These are phyloP conservation scores for Rhizomucor miehei DNA, from an alignment of 371 early-diverging fungal species.

Conservation along the genomic window DNA sequence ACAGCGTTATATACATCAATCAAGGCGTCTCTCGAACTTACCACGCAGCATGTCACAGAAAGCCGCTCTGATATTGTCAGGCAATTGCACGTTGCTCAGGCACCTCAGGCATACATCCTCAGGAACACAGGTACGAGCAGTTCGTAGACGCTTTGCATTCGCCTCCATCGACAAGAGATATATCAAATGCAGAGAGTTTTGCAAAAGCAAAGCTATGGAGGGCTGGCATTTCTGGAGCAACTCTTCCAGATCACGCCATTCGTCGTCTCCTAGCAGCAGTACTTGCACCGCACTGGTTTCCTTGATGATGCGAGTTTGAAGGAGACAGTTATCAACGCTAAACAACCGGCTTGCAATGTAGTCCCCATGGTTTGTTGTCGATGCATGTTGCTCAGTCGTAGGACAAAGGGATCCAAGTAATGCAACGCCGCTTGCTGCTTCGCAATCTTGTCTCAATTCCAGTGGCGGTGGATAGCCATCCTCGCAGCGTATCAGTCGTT, in stretches of 20 bases:
- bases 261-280: conserved; percentile 10
- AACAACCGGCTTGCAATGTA: conserved; percentile 13
- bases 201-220: conserved; percentile 9
- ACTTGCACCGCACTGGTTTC: conserved; percentile 15
- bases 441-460: conserved; percentile 10
- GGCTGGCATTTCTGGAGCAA: conserved; percentile 11
- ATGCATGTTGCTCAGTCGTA: conserved; percentile 4
- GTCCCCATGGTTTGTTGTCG: conserved; percentile 13
- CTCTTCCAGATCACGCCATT: conserved; percentile 21
- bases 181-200: conserved; percentile 18
- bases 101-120: conserved; percentile 39
- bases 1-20: neutral
- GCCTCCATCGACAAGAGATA: conserved; percentile 21
- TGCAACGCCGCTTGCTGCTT: conserved; percentile 15
- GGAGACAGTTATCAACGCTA: conserved; percentile 7
- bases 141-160: conserved; percentile 9
- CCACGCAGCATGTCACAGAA: conserved; percentile 49
- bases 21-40: conserved; percentile 6
- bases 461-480: neutral
- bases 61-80: conserved; percentile 28
- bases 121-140: conserved; percentile 20
- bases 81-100: conserved; percentile 33
- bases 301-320: conserved; percentile 13
- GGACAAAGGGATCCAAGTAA: conserved; percentile 19
- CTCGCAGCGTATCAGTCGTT: conserved; percentile 1